Evolutionary conservation across 768 basidiomycete genomes (phyloP), one percentile per base, ranked within the genome.

Genomic region (Mycena leptocephala): DNA sequence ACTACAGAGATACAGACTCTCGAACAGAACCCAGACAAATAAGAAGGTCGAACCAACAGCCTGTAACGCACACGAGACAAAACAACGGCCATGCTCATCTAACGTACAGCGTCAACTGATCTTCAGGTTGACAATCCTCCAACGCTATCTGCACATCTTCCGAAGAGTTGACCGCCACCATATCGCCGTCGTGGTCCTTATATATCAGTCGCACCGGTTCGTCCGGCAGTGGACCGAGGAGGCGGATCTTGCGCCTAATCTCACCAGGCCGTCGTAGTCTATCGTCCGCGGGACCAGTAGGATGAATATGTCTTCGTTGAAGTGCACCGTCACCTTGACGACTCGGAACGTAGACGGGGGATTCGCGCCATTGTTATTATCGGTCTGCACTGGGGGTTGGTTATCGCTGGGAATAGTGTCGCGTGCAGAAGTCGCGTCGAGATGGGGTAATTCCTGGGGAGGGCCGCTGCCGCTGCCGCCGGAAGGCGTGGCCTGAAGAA

Each of bases 161-260:
- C n/a, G n/a, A 96, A 61, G 95, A 96, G 14, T 93, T 94, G 75
- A 97, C 89, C 33, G 92, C 93, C 55, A 97, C 92, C 89, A 96
- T 88, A 81, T 97, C 96, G 24, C 96, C 96, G 79, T 97, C 97
- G 81, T 97, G 96, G 83, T 97, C 96, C 83, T 89, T 92, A 83
- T 97, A 97, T 83, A 94, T 96, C 76, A 97, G 93, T 46, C 94
- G 90, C 80, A 97, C 83, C 0, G 95, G 93, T 18, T 92, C 89
- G 82, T 95, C 93, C 56, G n/a, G n/a, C n/a, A n/a, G n/a, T n/a
- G n/a, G n/a, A n/a, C n/a, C n/a, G n/a, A n/a, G n/a, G n/a, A n/a
- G n/a, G n/a, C n/a, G n/a, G n/a, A n/a, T n/a, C n/a, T n/a, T n/a
- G n/a, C n/a, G n/a, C n/a, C n/a, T n/a, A n/a, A n/a, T n/a, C n/a